A percentile compares a stretch with the other conserved stretches of the same genome.
These are phyloP conservation scores for Phytophthora palmivora DNA, from an alignment of 352 stramenopile species.

Conservation along the genomic window DNA sequence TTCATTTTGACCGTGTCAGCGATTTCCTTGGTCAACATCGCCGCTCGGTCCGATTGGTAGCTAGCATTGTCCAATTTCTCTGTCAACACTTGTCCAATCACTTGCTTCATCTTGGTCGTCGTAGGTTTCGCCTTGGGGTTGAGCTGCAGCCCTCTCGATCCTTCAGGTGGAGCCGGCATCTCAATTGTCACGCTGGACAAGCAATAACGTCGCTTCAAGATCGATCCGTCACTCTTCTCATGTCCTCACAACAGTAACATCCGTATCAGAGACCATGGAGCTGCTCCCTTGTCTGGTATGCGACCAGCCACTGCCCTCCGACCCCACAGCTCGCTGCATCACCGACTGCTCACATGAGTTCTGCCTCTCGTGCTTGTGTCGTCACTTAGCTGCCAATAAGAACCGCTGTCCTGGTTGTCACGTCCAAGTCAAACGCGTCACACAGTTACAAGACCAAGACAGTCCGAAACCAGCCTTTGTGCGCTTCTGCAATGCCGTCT, in stretches of 20 bases:
- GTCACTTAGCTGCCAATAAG: constrained; percentile 53
- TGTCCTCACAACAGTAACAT: constrained; percentile 2
- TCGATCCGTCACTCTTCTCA: constrained; percentile 9
- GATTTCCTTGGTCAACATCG: constrained; percentile 86
- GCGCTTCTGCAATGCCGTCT: constrained; percentile 85
- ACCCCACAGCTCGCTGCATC: constrained; percentile 54
- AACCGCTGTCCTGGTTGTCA: constrained; percentile 79
- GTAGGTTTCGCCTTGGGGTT: constrained; percentile 65
- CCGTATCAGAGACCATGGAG: constrained; percentile 10
- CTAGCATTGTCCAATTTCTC: constrained; percentile 69
- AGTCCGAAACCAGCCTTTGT: constrained; percentile 54
- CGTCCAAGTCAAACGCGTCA: constrained; percentile 59
- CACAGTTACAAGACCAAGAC: constrained; percentile 44
- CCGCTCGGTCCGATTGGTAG: constrained; percentile 82
- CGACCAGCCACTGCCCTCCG: constrained; percentile 43
- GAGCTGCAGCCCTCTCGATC: constrained; percentile 52
- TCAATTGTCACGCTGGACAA: constrained; percentile 1
- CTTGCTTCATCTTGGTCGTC: constrained; percentile 84
- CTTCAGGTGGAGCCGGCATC: constrained; percentile 58
- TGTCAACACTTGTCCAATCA: constrained; percentile 67
- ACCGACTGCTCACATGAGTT: constrained; percentile 88
- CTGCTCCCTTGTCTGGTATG: constrained; percentile 66
- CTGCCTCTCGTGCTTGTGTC: constrained; percentile 74
- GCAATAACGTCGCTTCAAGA: constrained; percentile 27
- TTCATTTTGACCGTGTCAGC: constrained; percentile 84